Percentiles rank a stretch among this genome's conserved stretches.
Conservation (phyloP, 129 eudicot genomes). For the Mikania micrantha region DNA sequence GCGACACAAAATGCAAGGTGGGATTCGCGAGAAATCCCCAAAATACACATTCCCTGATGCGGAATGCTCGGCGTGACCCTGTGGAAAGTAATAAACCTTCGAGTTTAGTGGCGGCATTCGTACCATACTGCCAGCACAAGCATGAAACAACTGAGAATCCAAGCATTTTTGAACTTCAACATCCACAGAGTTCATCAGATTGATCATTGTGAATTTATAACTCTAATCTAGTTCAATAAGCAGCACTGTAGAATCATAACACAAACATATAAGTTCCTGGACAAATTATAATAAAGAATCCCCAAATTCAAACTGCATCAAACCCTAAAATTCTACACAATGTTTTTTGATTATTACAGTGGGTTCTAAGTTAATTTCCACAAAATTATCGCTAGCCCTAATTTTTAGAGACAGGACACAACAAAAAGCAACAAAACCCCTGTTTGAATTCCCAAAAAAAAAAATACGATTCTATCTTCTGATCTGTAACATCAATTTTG, state of each 20-base stretch:
- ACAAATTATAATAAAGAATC: neutral
- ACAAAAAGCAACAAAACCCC: slow-evolving; percentile 22
- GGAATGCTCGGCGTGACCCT: slow-evolving; percentile 69
- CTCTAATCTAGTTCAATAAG: neutral
- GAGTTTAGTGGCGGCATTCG: slow-evolving; percentile 50
- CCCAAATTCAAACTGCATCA: neutral
- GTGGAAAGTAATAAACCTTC: slow-evolving; percentile 71
- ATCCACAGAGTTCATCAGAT: slow-evolving; percentile 38
- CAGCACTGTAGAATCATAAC: neutral
- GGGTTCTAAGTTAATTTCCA: neutral
- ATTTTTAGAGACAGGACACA: slow-evolving; percentile 17
- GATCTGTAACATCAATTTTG: neutral
- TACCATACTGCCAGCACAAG: slow-evolving; percentile 60
- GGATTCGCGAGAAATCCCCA: slow-evolving; percentile 24
- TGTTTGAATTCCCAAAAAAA: slow-evolving; percentile 13
- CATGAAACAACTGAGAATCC: slow-evolving; percentile 79
- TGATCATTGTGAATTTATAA: slow-evolving; percentile 29
- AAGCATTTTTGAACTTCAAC: slow-evolving; percentile 50
- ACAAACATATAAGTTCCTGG: neutral
- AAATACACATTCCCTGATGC: slow-evolving; percentile 40
- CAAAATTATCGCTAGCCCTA: neutral
- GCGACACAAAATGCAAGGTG: slow-evolving; percentile 36
- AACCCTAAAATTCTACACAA: neutral
- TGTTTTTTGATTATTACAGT: neutral
- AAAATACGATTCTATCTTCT: neutral